Conservation (phyloP, 2,329 filamentous ascomycete species). For the Cladophialophora carrionii region DNA sequence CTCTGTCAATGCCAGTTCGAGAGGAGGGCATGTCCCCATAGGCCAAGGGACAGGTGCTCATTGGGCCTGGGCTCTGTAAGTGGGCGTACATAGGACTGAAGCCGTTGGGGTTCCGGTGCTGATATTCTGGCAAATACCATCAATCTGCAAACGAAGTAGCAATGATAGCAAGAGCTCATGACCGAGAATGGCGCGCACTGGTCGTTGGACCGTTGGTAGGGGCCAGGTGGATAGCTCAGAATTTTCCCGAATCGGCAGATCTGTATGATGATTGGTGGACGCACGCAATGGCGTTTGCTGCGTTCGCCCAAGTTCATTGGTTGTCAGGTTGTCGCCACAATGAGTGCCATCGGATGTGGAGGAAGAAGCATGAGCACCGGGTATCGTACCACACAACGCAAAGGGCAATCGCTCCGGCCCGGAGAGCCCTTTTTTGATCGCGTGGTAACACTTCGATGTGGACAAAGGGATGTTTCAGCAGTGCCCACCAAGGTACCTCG, state of each 20-base stretch:
- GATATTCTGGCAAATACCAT: not conserved
- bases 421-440: not conserved
- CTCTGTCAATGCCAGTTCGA: not conserved
- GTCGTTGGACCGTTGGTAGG: slow-evolving; percentile 1
- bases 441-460: slow-evolving; percentile 2
- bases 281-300: not conserved
- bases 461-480: not conserved
- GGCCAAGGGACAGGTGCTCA: not conserved
- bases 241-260: not conserved
- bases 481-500: not conserved
- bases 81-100: not conserved
- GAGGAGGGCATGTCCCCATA: not conserved
- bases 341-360: not conserved
- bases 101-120: not conserved
- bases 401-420: slow-evolving; percentile 10
- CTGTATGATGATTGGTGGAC: slow-evolving; percentile 16
- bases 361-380: not conserved
- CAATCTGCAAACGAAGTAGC: not conserved
- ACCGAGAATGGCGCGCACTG: not conserved
- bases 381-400: slow-evolving; percentile 2
- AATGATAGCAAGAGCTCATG: not conserved
- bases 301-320: not conserved
- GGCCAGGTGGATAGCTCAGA: not conserved
- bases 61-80: not conserved
- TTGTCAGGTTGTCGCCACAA: slow-evolving; percentile 5